phyloP scores from a whole-genome alignment of 2,329 filamentous ascomycete genomes.

The Penicillium thymicola region DNA sequence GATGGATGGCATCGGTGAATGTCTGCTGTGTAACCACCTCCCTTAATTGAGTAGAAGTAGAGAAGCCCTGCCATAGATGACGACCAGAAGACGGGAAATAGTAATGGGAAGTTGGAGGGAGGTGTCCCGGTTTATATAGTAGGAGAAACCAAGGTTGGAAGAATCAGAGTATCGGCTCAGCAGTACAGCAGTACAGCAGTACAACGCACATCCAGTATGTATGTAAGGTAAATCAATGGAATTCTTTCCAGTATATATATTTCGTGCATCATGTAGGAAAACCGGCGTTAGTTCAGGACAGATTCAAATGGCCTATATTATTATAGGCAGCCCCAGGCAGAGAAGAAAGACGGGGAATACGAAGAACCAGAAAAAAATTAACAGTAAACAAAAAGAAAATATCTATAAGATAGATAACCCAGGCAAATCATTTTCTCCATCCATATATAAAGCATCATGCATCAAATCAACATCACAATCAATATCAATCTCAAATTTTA shows the following conservation, averaged over 20 bases:
- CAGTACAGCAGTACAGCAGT: background rate
- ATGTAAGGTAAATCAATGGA: background rate
- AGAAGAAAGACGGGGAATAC: background rate
- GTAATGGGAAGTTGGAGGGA: background rate
- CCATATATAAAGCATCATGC: conserved; percentile 9
- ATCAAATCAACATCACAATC: conserved; percentile 7
- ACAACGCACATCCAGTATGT: background rate
- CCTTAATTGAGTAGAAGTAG: too few species aligned
- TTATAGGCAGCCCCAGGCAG: background rate
- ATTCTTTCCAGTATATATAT: background rate
- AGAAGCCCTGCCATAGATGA: too few species aligned
- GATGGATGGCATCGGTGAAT: too few species aligned
- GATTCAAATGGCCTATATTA: conserved; percentile 1
- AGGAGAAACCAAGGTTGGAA: background rate
- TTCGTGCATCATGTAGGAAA: conserved; percentile 7
- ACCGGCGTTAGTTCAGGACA: conserved; percentile 16
- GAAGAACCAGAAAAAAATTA: conserved; percentile 9
- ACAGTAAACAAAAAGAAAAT: conserved; percentile 3
- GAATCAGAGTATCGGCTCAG: background rate
- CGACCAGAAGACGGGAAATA: background rate
- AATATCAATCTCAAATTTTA: background rate
- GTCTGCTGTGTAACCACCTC: too few species aligned
- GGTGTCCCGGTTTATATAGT: background rate
- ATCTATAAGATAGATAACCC: conserved; percentile 7
- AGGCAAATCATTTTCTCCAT: conserved; percentile 8